Evolutionary conservation across 306 rosid genomes (phyloP), one percentile per base, ranked within the genome.

Genomic region (Ormosia emarginata): DNA sequence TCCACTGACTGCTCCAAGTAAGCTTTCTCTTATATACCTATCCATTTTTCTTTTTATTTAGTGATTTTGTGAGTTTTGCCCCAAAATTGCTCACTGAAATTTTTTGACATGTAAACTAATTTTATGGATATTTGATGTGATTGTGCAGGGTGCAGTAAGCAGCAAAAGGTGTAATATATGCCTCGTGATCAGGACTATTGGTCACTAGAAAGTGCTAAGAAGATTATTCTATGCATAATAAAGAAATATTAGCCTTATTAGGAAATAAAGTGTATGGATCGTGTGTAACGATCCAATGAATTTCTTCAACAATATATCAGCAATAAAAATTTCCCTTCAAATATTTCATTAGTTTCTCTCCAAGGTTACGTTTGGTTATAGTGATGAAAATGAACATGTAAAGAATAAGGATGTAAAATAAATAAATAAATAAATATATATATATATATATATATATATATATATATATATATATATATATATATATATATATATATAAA

Each of bases 1-100:
- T 57, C 89, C 74, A 92, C 97, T 29, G 55, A 94, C 9, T 94
- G 98, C 85, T 65, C 89, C 36, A 74, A 41, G 92, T 86, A 74
- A 68, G 71, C 61, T 32, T 57, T 44, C 33, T 12, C 66, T 32
- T n/a, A 3, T 39, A 30, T 71, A 2, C 5, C 68, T 18, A 29
- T 10, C 15, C 29, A 32, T 65, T 15, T 18, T 15, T 4, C 24
- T 24, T 24, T 24, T 24, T 24, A 24, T 24, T 24, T 24, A 24
- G 24, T 24, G 24, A 1, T 24, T 24, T 17, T 46, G 24, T 39
- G 72, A 3, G 69, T 8, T 8, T 63, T 63, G 2, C 7, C 44
- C 17, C 8, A 63, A 34, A 10, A 12, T 11, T 61, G 14, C 9
- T 70, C 0, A 7, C 8, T 49, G 36, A 62, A 47, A 50, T 5